Percentiles rank a stretch among this genome's conserved stretches.
These are phyloP conservation scores for Hirsutella minnesotensis DNA, from an alignment of 2,329 filamentous ascomycete genomes.

Conservation along the genomic window DNA sequence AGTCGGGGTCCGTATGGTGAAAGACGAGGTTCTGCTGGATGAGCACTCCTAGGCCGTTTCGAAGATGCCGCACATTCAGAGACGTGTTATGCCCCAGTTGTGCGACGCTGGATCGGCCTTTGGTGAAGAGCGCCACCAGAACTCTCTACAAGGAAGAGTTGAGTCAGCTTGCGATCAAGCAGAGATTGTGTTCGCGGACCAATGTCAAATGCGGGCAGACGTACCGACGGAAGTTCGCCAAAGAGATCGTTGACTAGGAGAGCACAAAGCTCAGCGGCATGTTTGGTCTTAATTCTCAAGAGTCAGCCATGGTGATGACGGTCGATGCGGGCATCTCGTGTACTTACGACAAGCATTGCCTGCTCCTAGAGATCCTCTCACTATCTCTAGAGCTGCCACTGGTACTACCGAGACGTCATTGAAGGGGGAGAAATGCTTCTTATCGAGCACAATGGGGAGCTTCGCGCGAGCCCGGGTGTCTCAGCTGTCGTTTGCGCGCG, in stretches of 20 bases:
- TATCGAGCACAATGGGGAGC: no score
- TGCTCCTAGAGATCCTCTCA: conserved; percentile 67
- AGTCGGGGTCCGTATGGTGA: conserved; percentile 53
- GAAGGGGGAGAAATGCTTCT: conserved; percentile 19
- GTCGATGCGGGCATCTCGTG: conserved; percentile 7
- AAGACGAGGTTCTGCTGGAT: conserved; percentile 81
- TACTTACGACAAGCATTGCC: conserved; percentile 43
- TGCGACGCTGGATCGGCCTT: conserved; percentile 63
- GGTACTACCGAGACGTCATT: conserved; percentile 59
- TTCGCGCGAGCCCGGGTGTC: not conserved
- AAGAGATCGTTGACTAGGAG: conserved; percentile 81
- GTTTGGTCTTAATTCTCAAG: conserved; percentile 44
- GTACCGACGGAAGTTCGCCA: conserved; percentile 83
- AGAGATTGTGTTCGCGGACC: not conserved
- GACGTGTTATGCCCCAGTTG: conserved; percentile 62
- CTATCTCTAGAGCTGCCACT: conserved; percentile 64
- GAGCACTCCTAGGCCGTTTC: conserved; percentile 71
- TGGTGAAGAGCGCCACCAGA: conserved; percentile 63
- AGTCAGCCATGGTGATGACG: conserved; percentile 12
- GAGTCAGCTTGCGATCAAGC: conserved; percentile 11
- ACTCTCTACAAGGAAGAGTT: conserved; percentile 55
- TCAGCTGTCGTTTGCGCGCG: not conserved
- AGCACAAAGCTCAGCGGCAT: conserved; percentile 77
- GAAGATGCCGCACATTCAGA: conserved; percentile 62
- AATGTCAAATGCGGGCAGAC: conserved; percentile 6